phyloP scores from a whole-genome alignment of 2,329 filamentous ascomycete genomes.

The Aureobasidium pullulans region DNA sequence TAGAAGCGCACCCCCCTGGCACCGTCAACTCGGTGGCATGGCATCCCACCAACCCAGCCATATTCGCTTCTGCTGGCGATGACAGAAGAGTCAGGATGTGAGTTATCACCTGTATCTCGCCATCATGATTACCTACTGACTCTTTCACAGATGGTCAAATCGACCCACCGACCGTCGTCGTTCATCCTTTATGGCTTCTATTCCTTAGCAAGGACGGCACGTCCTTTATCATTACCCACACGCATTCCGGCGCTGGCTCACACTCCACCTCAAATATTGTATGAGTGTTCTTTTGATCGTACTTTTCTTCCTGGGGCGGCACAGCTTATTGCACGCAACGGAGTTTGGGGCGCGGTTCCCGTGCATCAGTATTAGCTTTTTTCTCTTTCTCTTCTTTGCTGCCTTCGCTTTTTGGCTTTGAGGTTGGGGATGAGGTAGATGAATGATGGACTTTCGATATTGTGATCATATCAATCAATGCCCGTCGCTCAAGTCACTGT shows the following conservation, averaged over 20 bases:
- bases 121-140: neutral
- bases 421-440: neutral
- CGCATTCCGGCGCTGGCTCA: neutral
- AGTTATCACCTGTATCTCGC: slow-evolving; percentile 31
- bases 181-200: neutral
- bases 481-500: neutral
- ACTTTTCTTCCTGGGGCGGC: neutral
- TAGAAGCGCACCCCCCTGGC: slow-evolving; percentile 66
- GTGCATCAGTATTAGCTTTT: neutral
- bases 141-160: slow-evolving; percentile 5
- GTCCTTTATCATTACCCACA: neutral
- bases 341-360: neutral
- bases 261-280: neutral
- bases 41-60: slow-evolving; percentile 73
- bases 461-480: neutral
- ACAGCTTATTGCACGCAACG: neutral
- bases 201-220: neutral
- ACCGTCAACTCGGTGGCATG: slow-evolving; percentile 82
- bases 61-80: slow-evolving; percentile 89
- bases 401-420: neutral
- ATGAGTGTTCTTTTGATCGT: neutral
- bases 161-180: neutral
- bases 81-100: slow-evolving; percentile 81
- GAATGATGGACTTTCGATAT: neutral
- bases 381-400: neutral